These are phyloP conservation scores for Globisporangium okanoganense DNA, from an alignment of 352 stramenopile genomes.

Conservation along the genomic window DNA sequence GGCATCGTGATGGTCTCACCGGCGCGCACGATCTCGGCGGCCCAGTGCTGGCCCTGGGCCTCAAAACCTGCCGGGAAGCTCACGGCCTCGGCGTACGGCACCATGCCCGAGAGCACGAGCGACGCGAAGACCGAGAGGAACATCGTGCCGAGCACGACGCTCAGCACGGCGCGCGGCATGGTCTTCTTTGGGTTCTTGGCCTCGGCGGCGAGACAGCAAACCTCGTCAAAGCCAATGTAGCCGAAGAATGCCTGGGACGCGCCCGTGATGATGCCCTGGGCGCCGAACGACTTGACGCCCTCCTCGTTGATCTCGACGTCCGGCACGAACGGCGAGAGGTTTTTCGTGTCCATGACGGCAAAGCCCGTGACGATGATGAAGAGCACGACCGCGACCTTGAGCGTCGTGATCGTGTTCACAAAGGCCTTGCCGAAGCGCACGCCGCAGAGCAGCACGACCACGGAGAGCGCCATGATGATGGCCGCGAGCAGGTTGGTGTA, in stretches of 20 bases:
- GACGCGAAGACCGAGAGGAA: conserved; percentile 63
- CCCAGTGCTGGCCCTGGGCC: conserved; percentile 33
- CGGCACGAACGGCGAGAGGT: conserved; percentile 83
- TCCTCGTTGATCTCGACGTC: neutral
- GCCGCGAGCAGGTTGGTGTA: conserved; percentile 59
- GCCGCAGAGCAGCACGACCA: conserved; percentile 71
- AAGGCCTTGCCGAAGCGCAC: conserved; percentile 89
- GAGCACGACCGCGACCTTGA: conserved; percentile 82
- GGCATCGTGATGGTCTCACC: conserved; percentile 86
- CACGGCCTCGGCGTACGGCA: conserved; percentile 6
- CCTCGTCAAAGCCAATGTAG: conserved; percentile 93
- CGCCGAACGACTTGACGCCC: conserved; percentile 23
- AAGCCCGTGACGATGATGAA: conserved; percentile 93
- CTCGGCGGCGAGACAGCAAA: conserved; percentile 86
- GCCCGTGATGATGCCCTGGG: conserved; percentile 63
- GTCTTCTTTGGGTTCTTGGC: conserved; percentile 61
- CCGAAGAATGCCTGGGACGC: conserved; percentile 89
- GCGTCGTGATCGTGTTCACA: conserved; percentile 81
- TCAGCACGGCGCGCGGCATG: conserved; percentile 74
- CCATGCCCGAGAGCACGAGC: conserved; percentile 81
- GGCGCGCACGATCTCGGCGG: conserved; percentile 43
- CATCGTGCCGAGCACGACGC: conserved; percentile 70
- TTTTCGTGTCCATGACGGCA: conserved; percentile 65
- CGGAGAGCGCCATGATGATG: conserved; percentile 71
- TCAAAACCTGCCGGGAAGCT: conserved; percentile 50